These are phyloP conservation scores for Podospora pseudoanserina DNA, from an alignment of 495 filamentous ascomycete genomes.

Conservation along the genomic window DNA sequence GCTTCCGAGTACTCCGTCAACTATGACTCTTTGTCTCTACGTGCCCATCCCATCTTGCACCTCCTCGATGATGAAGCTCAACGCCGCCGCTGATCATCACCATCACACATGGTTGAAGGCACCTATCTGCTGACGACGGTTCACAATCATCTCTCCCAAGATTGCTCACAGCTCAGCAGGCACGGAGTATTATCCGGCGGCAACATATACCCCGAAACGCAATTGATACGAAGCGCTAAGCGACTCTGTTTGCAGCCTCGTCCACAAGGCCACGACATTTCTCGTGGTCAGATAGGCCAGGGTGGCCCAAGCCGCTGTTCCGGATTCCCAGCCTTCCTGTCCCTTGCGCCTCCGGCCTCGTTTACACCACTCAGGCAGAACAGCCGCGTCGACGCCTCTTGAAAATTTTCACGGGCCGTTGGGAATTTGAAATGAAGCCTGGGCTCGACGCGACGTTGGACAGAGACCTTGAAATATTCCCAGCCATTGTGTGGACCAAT, in stretches of 20 bases:
- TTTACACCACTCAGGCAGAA: background rate
- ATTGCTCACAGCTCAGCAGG: background rate
- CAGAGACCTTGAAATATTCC: constrained; percentile 14
- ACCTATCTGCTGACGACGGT: background rate
- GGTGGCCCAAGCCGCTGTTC: constrained; percentile 1
- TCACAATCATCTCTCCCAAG: background rate
- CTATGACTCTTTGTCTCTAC: background rate
- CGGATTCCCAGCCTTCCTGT: background rate
- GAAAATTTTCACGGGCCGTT: constrained; percentile 36
- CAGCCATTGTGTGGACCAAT: constrained; percentile 25
- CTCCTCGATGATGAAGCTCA: background rate
- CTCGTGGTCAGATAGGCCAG: background rate
- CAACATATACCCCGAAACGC: background rate
- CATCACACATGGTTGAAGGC: background rate
- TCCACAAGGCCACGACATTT: background rate
- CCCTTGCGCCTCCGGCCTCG: background rate
- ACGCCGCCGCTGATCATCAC: background rate
- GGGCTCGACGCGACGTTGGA: constrained; percentile 22
- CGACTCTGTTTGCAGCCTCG: background rate
- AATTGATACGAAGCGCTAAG: background rate
- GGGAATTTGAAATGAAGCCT: constrained; percentile 27
- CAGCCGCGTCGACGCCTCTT: constrained; percentile 6
- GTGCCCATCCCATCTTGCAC: background rate
- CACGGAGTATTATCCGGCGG: background rate
- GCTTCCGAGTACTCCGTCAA: background rate